phyloP scores from a whole-genome alignment of 345 rosid genomes.

The Acer yangbiense region DNA sequence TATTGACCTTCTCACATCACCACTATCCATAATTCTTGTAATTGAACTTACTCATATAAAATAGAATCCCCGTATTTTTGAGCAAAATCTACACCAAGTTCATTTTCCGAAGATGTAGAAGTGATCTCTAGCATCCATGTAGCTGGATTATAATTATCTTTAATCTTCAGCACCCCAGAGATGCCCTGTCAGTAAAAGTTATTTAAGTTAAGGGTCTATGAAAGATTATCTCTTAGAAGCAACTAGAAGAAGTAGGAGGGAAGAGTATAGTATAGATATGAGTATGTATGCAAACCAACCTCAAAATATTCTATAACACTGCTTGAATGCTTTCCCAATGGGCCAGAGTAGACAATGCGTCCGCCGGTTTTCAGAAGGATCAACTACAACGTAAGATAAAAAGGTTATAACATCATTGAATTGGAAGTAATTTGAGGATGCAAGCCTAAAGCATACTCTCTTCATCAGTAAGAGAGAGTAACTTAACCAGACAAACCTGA shows the following conservation, averaged over 20 bases:
- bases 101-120: slow-evolving; percentile 57
- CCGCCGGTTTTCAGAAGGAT: slow-evolving; percentile 76
- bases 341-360: slow-evolving; percentile 65
- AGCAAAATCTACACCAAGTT: slow-evolving; percentile 65
- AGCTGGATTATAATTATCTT: slow-evolving; percentile 71
- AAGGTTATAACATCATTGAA: background rate
- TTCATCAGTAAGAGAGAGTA: no score
- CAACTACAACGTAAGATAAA: slow-evolving; percentile 42
- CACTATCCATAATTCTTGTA: background rate
- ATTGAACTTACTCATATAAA: slow-evolving; percentile 52
- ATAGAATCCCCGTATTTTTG: slow-evolving; percentile 49
- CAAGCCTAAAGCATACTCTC: background rate
- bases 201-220: background rate
- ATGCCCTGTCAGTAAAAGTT: slow-evolving; percentile 40
- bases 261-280: background rate
- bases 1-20: slow-evolving; percentile 1
- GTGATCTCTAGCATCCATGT: slow-evolving; percentile 85
- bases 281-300: slow-evolving; percentile 39
- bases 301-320: slow-evolving; percentile 64
- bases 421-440: no score
- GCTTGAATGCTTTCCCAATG: slow-evolving; percentile 62
- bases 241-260: background rate
- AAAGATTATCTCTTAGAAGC: background rate
- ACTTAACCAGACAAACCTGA: background rate
- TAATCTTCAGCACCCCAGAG: slow-evolving; percentile 59